Conservation (phyloP, 108 stramenopile species). For the Nannochloropsis salina region DNA sequence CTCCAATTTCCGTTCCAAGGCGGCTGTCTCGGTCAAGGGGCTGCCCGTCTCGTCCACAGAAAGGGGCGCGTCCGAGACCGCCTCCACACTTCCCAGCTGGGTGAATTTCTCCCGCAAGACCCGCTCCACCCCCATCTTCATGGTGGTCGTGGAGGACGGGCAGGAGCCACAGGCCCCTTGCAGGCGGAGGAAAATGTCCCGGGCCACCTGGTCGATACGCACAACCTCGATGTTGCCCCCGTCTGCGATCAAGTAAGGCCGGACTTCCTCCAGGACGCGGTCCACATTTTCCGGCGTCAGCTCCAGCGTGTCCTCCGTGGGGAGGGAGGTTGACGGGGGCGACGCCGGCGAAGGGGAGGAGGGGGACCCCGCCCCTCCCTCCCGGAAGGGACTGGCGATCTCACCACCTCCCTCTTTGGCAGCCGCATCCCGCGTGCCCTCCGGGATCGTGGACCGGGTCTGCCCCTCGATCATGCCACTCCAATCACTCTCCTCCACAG, state of each 20-base stretch:
- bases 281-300: conserved; percentile 80
- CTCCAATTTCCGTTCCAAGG: neutral
- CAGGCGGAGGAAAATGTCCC: conserved; percentile 67
- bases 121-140: conserved; percentile 97
- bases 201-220: conserved; percentile 63
- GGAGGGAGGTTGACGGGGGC: conserved; percentile 34
- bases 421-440: conserved; percentile 7
- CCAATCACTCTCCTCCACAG: conserved; percentile 42
- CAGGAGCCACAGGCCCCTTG: conserved; percentile 89
- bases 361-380: neutral
- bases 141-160: conserved; percentile 81
- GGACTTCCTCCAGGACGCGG: conserved; percentile 76
- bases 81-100: conserved; percentile 64
- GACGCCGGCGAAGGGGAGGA: neutral
- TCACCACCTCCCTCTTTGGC: neutral
- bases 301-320: conserved; percentile 43
- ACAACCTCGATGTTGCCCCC: conserved; percentile 87
- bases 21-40: no score
- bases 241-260: conserved; percentile 88
- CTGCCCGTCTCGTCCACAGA: neutral
- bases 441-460: conserved; percentile 29
- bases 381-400: neutral
- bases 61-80: conserved; percentile 3
- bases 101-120: conserved; percentile 76
- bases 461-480: conserved; percentile 43